Base-by-base conservation (phyloP, 2,329 filamentous ascomycete genomes). In the Biscogniauxia sp. region DNA sequence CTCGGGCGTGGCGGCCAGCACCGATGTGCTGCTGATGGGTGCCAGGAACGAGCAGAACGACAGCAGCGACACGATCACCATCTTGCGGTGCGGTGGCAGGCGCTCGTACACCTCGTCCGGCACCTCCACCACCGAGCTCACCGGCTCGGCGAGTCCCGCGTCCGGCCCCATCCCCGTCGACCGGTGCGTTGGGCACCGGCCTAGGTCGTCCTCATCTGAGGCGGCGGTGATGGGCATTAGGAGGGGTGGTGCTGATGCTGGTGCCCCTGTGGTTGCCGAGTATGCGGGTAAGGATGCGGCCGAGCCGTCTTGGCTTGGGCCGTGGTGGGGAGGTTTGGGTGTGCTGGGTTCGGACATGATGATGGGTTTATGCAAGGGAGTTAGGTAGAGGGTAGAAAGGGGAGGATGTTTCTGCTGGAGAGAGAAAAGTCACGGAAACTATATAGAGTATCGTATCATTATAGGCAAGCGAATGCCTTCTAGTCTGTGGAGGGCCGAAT, bases 1-100 rank as follows among this genome's bases (percentile, higher is more conserved):
- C 73, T 94, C 90, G 1, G 90, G 90, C 1, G 89, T 85, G 1
- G 90, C 91, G 1, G 89, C 83, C 13, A 94, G 75, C 8, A 93
- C 85, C 1, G 88, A 88, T 0, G 90, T 93, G 49, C 87, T 91
- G 13, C 87, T 89, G 23, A 92, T 84, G 0, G 91, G 91, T 0
- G 91, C 87, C 52, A 94, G 78, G 64, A 94, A 92, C 25, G 88
- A 86, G 75, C 89, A 92, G 70, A 88, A 91, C 0, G 89, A 88
- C 56, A 93, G 76, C 5, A 93, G 82, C 9, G 79, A 78, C 17
- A 92, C 88, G 56, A 94, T 90, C 62, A 86, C 69, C 2, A 81
- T 71, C 74, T 94, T 95, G 50, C 87, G 83, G 17, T 77, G 76
- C 3, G 76, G 74, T 0, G 87, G 82, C 62, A 93, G 82, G 19